A percentile compares a stretch with the other conserved stretches of the same genome.
Conservation (phyloP, 2,329 filamentous ascomycete genomes). For the Xylaria sp. region DNA sequence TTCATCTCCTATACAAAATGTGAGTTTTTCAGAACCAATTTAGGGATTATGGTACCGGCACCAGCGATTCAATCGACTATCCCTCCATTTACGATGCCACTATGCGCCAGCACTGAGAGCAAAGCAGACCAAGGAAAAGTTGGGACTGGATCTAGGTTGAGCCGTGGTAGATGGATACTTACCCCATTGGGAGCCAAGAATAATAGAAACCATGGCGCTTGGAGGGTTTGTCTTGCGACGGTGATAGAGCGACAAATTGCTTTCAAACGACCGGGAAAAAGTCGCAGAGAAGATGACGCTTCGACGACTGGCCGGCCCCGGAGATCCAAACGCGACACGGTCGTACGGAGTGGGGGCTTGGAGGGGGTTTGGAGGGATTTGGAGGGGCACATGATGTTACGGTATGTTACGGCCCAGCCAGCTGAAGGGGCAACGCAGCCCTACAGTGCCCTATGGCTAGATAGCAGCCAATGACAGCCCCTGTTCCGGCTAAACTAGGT, state of each 20-base stretch:
- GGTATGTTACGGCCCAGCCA: background rate
- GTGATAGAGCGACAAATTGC: background rate
- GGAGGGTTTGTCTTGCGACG: background rate
- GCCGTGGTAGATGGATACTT: background rate
- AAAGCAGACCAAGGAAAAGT: background rate
- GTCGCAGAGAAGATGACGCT: slow-evolving; percentile 16
- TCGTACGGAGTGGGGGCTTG: slow-evolving; percentile 1
- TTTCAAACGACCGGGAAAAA: slow-evolving; percentile 7
- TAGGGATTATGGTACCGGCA: background rate
- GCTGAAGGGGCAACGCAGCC: background rate
- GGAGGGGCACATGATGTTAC: slow-evolving; percentile 6
- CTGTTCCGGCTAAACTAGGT: slow-evolving; percentile 10
- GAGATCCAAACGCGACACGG: slow-evolving; percentile 15
- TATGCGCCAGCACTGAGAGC: background rate
- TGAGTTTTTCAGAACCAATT: slow-evolving; percentile 9
- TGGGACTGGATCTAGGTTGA: background rate
- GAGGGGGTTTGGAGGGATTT: slow-evolving; percentile 7
- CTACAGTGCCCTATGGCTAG: background rate
- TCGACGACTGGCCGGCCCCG: slow-evolving; percentile 11
- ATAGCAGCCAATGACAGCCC: background rate
- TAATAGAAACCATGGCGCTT: slow-evolving; percentile 16
- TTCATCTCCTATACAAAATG: slow-evolving; percentile 25
- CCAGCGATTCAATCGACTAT: background rate
- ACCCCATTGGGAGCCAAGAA: slow-evolving; percentile 30
- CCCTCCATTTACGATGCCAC: background rate